Conservation (phyloP, 73 alveolate species). For the Symbiodinium natans region DNA sequence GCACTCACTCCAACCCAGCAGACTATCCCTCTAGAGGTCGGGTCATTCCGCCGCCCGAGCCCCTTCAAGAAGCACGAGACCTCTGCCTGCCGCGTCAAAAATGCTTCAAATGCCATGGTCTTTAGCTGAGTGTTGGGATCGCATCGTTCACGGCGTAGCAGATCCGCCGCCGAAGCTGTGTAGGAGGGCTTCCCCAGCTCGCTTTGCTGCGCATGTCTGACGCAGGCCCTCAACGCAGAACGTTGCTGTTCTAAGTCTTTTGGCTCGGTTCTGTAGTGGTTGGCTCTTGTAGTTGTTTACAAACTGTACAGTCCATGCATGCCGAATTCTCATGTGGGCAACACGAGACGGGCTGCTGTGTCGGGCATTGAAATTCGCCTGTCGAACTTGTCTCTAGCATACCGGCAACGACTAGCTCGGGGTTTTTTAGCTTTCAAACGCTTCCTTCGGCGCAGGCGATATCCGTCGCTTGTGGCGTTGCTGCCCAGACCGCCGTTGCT, state of each 20-base stretch:
- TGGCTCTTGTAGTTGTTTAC: not conserved
- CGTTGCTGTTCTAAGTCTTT: no score
- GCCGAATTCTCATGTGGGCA: not conserved
- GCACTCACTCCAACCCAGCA: not conserved
- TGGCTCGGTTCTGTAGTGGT: not conserved
- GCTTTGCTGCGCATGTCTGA: not conserved
- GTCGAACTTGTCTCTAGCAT: not conserved
- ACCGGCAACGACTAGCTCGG: not conserved
- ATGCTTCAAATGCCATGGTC: not conserved
- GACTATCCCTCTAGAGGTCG: not conserved
- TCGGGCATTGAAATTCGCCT: not conserved
- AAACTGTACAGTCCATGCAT: not conserved
- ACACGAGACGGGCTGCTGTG: not conserved
- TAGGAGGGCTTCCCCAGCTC: not conserved
- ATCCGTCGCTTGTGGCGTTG: not conserved
- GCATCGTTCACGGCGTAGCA: not conserved
- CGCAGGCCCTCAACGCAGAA: not conserved
- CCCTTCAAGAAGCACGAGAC: not conserved
- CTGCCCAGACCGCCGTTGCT: not conserved
- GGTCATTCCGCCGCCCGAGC: not conserved
- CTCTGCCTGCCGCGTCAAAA: not conserved
- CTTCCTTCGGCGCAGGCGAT: not conserved
- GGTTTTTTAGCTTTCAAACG: not conserved
- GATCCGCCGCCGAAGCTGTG: not conserved
- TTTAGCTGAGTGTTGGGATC: not conserved